Evolutionary conservation across 106 monocot species (phyloP).

Genomic region (Dactylorhiza incarnata): DNA sequence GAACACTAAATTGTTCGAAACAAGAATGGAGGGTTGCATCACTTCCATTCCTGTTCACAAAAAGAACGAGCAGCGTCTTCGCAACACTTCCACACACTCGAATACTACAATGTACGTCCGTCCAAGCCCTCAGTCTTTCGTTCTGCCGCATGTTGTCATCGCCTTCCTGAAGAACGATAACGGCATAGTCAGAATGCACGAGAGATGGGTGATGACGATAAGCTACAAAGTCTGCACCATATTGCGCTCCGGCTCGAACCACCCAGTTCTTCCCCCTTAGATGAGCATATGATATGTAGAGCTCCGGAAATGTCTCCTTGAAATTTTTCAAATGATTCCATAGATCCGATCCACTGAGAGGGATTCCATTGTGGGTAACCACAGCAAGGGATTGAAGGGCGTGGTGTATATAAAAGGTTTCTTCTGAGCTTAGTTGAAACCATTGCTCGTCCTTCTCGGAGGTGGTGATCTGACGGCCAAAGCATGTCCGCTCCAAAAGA

Average conservation of each 20-base stretch:
- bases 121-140: conserved; percentile 34
- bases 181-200: conserved; percentile 60
- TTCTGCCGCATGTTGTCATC: background rate
- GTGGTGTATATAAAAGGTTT: conserved; percentile 58
- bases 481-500: conserved; percentile 40
- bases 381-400: conserved; percentile 39
- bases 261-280: conserved; percentile 75
- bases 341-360: conserved; percentile 19
- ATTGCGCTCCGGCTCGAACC: conserved; percentile 45
- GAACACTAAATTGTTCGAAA: conserved; percentile 25
- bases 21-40: conserved; percentile 11
- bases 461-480: conserved; percentile 43
- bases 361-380: background rate
- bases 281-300: conserved; percentile 66
- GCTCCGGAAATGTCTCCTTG: conserved; percentile 23
- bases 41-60: conserved; percentile 6
- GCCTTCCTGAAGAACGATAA: conserved; percentile 32
- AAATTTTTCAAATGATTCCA: conserved; percentile 34
- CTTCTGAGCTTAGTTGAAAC: conserved; percentile 66
- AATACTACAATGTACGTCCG: conserved; percentile 48
- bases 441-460: conserved; percentile 20
- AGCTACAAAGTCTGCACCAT: conserved; percentile 72
- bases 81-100: conserved; percentile 66
- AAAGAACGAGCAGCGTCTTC: conserved; percentile 35
- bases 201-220: conserved; percentile 78